phyloP scores from a whole-genome alignment of 805 yeast species.

The Torulaspora maleeae region DNA sequence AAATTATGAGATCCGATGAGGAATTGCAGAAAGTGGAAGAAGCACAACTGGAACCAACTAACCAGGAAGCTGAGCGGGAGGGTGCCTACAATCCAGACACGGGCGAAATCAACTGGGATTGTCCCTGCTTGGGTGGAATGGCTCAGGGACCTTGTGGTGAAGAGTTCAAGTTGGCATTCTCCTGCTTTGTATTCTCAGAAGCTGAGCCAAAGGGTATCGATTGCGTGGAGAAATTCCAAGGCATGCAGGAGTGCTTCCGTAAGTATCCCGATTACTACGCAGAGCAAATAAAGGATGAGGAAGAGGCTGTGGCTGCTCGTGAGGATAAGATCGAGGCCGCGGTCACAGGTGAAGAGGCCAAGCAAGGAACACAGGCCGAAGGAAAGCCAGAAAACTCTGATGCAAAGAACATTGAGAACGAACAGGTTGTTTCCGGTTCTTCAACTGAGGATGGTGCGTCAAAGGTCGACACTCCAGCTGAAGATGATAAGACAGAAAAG shows the following conservation, averaged over 20 bases:
- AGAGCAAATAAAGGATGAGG: slow-evolving; percentile 84
- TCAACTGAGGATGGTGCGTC: background rate
- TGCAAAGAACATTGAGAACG: background rate
- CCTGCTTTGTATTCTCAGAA: slow-evolving; percentile 90
- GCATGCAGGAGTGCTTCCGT: slow-evolving; percentile 93
- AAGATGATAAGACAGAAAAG: background rate
- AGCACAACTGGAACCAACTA: slow-evolving; percentile 17
- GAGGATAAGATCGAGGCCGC: slow-evolving; percentile 17
- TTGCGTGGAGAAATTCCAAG: slow-evolving; percentile 83
- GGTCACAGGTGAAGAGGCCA: slow-evolving; percentile 20
- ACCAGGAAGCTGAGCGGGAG: slow-evolving; percentile 41
- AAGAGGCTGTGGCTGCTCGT: slow-evolving; percentile 35
- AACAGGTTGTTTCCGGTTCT: background rate
- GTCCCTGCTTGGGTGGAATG: slow-evolving; percentile 99
- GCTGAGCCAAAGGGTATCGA: slow-evolving; percentile 96
- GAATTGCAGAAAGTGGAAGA: slow-evolving; percentile 7
- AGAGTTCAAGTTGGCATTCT: slow-evolving; percentile 88
- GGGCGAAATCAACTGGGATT: slow-evolving; percentile 99
- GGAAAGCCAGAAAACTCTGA: background rate
- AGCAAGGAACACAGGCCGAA: slow-evolving; percentile 11
- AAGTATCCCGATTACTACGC: slow-evolving; percentile 88
- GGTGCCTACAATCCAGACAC: slow-evolving; percentile 94
- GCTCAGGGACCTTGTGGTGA: slow-evolving; percentile 98
- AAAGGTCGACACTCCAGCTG: background rate
- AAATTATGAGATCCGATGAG: slow-evolving; percentile 4